Percentiles rank a stretch among this genome's conserved stretches.
phyloP scores from a whole-genome alignment of 1,139 yeast species.

The Nakaseomyces kungkrabaensis region DNA sequence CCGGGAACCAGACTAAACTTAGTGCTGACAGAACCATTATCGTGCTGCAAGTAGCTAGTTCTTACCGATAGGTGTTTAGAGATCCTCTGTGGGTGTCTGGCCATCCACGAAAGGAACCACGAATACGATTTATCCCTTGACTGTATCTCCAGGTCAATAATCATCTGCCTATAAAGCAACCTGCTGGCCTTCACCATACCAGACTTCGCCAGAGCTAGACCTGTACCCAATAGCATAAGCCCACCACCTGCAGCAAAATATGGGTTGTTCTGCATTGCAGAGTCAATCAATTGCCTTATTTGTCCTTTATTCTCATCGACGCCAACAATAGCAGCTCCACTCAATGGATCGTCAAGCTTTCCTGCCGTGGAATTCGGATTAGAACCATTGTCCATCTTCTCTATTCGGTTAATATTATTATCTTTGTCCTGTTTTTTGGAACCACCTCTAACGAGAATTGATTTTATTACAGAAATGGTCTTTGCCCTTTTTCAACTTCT shows the following conservation, averaged over 20 bases:
- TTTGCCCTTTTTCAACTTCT: not conserved
- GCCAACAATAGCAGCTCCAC: not conserved
- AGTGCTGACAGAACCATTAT: conserved; percentile 83
- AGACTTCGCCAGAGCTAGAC: conserved; percentile 66
- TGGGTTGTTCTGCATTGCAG: conserved; percentile 62
- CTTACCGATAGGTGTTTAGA: conserved; percentile 87
- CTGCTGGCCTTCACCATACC: conserved; percentile 56
- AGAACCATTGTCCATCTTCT: not conserved
- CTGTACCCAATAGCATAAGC: conserved; percentile 84
- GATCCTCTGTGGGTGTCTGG: conserved; percentile 59
- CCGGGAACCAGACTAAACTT: conserved; percentile 94
- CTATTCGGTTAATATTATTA: not conserved
- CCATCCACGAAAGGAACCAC: conserved; percentile 98
- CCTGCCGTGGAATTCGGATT: not conserved
- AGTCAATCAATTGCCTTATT: not conserved
- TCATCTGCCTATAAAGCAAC: conserved; percentile 66
- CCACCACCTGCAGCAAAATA: conserved; percentile 98
- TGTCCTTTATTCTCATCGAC: conserved; percentile 4
- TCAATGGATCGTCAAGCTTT: not conserved
- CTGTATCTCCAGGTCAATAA: conserved; percentile 89
- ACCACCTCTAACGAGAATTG: no score
- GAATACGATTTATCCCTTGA: conserved; percentile 86
- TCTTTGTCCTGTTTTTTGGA: not conserved
- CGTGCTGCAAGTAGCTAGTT: conserved; percentile 80
- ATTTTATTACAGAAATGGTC: no score